Base-by-base conservation (phyloP, 352 stramenopile genomes). In the Blastocystis sp. region DNA sequence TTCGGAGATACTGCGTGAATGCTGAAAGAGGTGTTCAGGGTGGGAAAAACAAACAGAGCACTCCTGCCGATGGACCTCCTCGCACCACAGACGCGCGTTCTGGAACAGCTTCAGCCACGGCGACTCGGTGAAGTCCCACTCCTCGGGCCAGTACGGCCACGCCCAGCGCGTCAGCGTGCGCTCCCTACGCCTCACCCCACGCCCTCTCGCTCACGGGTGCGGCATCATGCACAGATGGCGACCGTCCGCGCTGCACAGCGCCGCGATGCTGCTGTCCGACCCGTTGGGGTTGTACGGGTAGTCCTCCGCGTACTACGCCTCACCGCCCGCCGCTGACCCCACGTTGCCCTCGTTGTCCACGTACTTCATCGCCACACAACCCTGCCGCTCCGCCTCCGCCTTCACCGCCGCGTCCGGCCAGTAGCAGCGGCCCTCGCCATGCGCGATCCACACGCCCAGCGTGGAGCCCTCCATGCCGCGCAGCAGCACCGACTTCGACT, bases 221-320 rank as follows among this genome's bases (percentile, higher is more conserved):
- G 97, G 97, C 97, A 99, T 99, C 91, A 99, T 94, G 80, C 96
- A 97, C 86, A 99, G 90, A 92, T 99, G 96, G 67, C 96, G 93
- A 52, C 97, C 97, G 90, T 99, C 96, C 69, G 93, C 92, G 34
- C 96, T 98, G 79, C 96, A 97, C 28, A 99, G 92, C 65, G 94
- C 96, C 38, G 97, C 96, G 88, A 99, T 98, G 61, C 95, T 96
- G 53, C 94, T 90, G 2, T 95, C 94, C 89, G 96, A 98, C 5
- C 97, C 97, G 91, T 99, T 99, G 74, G 97, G 97, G 91, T 98
- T 99, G 92, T 98, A 98, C 53, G 97, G 97, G 91, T 99, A 99
- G 82, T 94, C 93, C 88, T 97, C 91, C 61, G 96, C 99, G n/a
- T 94, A 89, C 61, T 94, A 69, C 7, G 14, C 28, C 5, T 69